Base-by-base conservation (phyloP, 768 basidiomycete genomes). In the Phylloporus scabripes region DNA sequence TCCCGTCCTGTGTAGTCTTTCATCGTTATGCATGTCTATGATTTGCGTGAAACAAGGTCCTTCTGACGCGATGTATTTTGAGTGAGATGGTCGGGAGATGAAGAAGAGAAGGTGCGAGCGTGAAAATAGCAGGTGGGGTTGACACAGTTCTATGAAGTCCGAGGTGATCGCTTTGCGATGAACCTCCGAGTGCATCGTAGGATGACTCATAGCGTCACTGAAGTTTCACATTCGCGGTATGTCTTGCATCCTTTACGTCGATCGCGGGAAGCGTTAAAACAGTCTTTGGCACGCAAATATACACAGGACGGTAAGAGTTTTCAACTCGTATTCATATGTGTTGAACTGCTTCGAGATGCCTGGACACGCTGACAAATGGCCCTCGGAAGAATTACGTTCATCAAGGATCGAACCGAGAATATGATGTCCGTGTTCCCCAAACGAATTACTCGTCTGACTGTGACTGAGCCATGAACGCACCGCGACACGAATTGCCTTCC, bases 11-110 rank as follows among this genome's bases (percentile, higher is more conserved):
- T 44, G 17, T 38, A 39, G 42, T 17, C 23, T 45, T 29, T 11
- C 18, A 17, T 41, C n/a, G n/a, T 42, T 45, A 55, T 47, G 29
- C 49, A 18, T 60, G 51, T 51, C 18, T 55, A 53, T 50, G 55
- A 56, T 56, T 39, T 38, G 43, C 48, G 55, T 51, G 60, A 57
- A 61, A 51, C 60, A 42, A 51, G 52, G 33, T 20, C 38, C 26
- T 52, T 45, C 33, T 39, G 26, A 18, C 23, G 42, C 11, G 20
- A 26, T 28, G 15, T 24, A 18, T 49, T 29, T 42, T 38, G 48
- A 44, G 48, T 43, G 36, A 24, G 7, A n/a, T 21, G 6, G n/a
- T n/a, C n/a, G 17, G 21, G 43, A 44, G 28, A 33, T 48, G 40
- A 48, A 34, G 47, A 42, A 42, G 24, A 21, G 26, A 36, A 33